Evolutionary conservation across 192 early-diverging fungal species (phyloP).

Genomic region (Mortierella claussenii): DNA sequence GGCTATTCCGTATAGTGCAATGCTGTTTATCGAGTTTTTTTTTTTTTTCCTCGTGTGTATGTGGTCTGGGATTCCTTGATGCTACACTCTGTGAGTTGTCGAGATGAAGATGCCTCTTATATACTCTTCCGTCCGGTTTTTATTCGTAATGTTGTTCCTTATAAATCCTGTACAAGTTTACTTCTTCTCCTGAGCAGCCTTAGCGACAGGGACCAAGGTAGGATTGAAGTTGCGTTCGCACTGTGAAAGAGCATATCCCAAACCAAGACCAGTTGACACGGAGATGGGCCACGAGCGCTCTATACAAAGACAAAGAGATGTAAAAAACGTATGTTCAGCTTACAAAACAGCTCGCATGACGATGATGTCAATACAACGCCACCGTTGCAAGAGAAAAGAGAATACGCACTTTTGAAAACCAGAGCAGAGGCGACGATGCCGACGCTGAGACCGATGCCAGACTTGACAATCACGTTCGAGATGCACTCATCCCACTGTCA

Average conservation of each 20-base stretch:
- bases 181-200: conserved; percentile 59
- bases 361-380: neutral
- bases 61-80: too few species aligned
- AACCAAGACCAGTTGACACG: conserved; percentile 81
- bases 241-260: conserved; percentile 85
- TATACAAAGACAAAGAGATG: conserved; percentile 36
- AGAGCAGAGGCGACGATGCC: conserved; percentile 90
- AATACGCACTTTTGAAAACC: conserved; percentile 81
- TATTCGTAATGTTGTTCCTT: neutral
- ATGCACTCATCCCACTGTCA: conserved; percentile 86
- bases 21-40: neutral
- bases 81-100: too few species aligned
- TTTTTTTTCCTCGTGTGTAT: too few species aligned
- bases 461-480: conserved; percentile 84
- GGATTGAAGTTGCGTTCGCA: conserved; percentile 74
- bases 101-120: too few species aligned
- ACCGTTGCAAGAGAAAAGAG: neutral
- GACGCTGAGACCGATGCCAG: conserved; percentile 82
- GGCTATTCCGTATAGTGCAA: too few species aligned
- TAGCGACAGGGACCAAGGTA: conserved; percentile 60
- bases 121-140: neutral
- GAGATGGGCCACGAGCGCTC: conserved; percentile 89
- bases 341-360: neutral
- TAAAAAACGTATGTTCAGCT: neutral
- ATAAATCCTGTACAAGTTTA: neutral